Conservation (phyloP, 805 yeast species). For the Pichia exigua region DNA sequence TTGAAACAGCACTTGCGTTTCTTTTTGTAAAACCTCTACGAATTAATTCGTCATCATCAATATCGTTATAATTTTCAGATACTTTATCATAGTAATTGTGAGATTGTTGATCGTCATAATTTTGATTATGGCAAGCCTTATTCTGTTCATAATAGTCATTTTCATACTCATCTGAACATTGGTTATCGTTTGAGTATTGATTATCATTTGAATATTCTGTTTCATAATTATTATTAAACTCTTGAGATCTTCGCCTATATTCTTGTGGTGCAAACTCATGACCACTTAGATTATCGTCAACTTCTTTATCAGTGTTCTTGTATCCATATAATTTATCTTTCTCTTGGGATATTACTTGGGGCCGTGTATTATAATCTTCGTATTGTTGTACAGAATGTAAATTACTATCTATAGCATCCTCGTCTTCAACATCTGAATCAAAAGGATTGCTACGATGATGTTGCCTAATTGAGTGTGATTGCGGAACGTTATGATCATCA, state of each 20-base stretch:
- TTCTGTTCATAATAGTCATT: background rate
- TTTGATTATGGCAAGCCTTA: no score
- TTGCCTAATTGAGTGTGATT: background rate
- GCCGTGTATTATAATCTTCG: background rate
- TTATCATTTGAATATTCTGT: background rate
- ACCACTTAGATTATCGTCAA: background rate
- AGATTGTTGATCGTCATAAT: background rate
- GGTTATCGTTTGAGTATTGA: background rate
- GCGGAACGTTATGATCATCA: no score
- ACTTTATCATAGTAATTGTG: background rate
- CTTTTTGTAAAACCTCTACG: conserved; percentile 16
- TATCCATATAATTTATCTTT: background rate
- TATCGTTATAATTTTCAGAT: background rate
- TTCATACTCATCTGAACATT: background rate
- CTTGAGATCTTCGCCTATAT: background rate
- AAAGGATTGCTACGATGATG: background rate
- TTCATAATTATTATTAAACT: background rate
- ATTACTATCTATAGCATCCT: background rate
- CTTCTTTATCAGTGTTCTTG: background rate
- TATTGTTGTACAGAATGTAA: background rate
- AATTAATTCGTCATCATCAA: background rate
- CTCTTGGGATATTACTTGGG: background rate
- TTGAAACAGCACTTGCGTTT: conserved; percentile 15
- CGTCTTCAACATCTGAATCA: background rate
- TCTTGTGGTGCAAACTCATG: background rate